phyloP scores from a whole-genome alignment of 495 filamentous ascomycete species.

The Thermothielavioides terrestris region DNA sequence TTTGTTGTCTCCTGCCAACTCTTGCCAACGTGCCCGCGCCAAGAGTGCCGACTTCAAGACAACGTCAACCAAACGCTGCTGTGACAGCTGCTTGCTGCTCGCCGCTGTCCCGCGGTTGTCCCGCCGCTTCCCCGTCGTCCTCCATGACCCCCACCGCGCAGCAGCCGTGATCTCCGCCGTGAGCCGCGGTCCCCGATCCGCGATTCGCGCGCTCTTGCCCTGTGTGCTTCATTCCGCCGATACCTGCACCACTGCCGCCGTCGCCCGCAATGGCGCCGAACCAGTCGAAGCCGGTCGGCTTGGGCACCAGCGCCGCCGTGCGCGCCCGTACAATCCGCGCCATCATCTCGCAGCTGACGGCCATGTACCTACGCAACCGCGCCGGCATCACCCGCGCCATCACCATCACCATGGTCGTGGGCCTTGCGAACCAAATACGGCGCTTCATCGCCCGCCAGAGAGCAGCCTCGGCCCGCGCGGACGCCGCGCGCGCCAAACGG shows the following conservation, averaged over 20 bases:
- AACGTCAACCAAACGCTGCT: too few species aligned
- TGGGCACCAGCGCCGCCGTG: conserved; percentile 23
- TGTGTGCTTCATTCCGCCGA: background rate
- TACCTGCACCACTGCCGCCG: background rate
- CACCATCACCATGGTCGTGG: conserved; percentile 84
- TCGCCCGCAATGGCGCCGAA: conserved; percentile 52
- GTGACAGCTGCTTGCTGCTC: too few species aligned
- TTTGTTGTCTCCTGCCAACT: background rate
- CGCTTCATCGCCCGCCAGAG: conserved; percentile 91
- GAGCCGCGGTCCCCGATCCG: background rate
- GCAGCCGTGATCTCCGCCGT: conserved; percentile 3
- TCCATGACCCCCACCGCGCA: conserved; percentile 14
- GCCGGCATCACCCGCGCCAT: conserved; percentile 83
- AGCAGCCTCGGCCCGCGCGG: conserved; percentile 67
- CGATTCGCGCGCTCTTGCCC: too few species aligned
- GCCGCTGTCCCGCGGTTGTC: too few species aligned
- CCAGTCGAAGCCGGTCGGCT: conserved; percentile 64
- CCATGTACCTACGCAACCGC: conserved; percentile 74
- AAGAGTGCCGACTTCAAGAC: too few species aligned
- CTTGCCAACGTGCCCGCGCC: too few species aligned
- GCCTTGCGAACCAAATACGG: conserved; percentile 80
- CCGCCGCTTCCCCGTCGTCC: background rate
- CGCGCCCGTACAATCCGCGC: conserved; percentile 65
- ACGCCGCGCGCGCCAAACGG: conserved; percentile 49
- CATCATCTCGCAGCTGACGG: conserved; percentile 62